Evolutionary conservation across 2,329 filamentous ascomycete species (phyloP).

Genomic region (Exophiala bonariae): DNA sequence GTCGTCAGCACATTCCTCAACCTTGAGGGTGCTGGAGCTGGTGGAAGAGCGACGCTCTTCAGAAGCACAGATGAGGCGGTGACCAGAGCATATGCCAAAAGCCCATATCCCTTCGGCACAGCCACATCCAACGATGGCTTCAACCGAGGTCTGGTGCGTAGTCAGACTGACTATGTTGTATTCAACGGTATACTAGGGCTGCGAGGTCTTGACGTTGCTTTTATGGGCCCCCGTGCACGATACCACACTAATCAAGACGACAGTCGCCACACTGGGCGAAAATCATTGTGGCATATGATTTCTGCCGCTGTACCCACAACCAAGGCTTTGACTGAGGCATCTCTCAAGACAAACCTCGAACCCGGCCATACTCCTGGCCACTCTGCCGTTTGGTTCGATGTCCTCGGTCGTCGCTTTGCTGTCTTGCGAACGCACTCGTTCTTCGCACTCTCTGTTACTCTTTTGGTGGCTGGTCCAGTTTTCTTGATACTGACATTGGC

Average conservation of each 20-base stretch:
- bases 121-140: conserved; percentile 85
- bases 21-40: conserved; percentile 90
- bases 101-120: conserved; percentile 76
- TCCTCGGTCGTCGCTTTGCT: conserved; percentile 78
- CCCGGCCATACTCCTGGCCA: conserved; percentile 31
- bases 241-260: conserved; percentile 95
- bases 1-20: conserved; percentile 90
- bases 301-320: conserved; percentile 77
- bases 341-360: conserved; percentile 29
- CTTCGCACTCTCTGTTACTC: conserved; percentile 81
- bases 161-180: conserved; percentile 85
- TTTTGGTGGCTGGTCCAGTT: conserved; percentile 78
- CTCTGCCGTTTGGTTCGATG: conserved; percentile 84
- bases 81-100: conserved; percentile 72
- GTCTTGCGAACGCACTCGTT: conserved; percentile 78
- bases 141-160: conserved; percentile 72
- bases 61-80: conserved; percentile 84
- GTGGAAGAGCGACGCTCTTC: conserved; percentile 84
- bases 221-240: conserved; percentile 78
- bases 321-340: conserved; percentile 67
- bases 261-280: conserved; percentile 65
- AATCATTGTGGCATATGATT: conserved; percentile 90
- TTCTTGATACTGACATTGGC: conserved; percentile 69
- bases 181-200: conserved; percentile 77
- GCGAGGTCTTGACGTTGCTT: conserved; percentile 87